These are phyloP conservation scores for Aeminium ludgeri DNA, from an alignment of 495 filamentous ascomycete species.

Conservation along the genomic window DNA sequence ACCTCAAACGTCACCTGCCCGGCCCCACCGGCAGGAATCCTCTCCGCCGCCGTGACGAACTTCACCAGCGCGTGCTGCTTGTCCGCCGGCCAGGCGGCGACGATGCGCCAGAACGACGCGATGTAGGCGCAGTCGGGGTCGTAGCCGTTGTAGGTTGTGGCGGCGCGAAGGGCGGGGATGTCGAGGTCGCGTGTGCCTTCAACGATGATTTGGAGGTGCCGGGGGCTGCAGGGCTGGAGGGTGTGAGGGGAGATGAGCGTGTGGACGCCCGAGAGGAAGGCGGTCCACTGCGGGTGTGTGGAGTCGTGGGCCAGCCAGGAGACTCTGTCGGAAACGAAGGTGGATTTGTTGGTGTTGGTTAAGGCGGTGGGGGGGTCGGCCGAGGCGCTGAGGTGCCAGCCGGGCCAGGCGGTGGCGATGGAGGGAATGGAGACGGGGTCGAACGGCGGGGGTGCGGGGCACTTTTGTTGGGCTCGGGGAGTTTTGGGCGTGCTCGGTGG, in stretches of 20 bases:
- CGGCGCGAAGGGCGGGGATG: constrained; percentile 47
- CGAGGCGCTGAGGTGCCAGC: constrained; percentile 1
- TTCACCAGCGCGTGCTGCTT: constrained; percentile 62
- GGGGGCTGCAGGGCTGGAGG: constrained; percentile 53
- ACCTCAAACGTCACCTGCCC: constrained; percentile 65
- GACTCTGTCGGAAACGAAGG: constrained; percentile 79
- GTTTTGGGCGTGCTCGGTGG: neutral
- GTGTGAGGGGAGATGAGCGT: constrained; percentile 53
- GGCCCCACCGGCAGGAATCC: constrained; percentile 72
- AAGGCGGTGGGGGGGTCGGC: constrained; percentile 41
- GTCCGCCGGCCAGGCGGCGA: constrained; percentile 44
- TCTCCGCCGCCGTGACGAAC: constrained; percentile 87
- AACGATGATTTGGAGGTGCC: constrained; percentile 57
- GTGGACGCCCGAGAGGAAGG: constrained; percentile 70
- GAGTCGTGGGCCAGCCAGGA: constrained; percentile 67
- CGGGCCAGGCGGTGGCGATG: constrained; percentile 3
- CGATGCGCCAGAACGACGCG: constrained; percentile 66
- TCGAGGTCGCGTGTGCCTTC: constrained; percentile 65
- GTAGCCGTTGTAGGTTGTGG: constrained; percentile 59
- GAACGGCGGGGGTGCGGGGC: neutral
- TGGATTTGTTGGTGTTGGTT: constrained; percentile 56
- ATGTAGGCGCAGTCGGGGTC: constrained; percentile 48
- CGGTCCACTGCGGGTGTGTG: constrained; percentile 56
- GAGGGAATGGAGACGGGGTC: constrained; percentile 2
- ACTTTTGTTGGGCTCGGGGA: neutral